phyloP scores from a whole-genome alignment of 306 rosid genomes.

The Fragaria iinumae region DNA sequence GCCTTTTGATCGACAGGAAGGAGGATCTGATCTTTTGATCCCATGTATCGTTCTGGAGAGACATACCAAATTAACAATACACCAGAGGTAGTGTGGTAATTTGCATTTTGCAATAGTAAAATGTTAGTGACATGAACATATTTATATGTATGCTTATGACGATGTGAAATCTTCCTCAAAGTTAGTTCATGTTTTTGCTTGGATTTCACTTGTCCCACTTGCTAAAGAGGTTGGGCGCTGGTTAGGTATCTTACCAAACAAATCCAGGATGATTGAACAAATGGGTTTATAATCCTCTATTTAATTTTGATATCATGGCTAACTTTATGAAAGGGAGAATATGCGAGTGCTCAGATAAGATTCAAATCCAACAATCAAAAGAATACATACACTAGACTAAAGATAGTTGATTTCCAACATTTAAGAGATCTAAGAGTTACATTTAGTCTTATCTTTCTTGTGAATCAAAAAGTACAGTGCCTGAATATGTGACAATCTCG shows the following conservation, averaged over 20 bases:
- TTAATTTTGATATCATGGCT: neutral
- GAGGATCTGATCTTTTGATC: neutral
- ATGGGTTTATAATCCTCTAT: neutral
- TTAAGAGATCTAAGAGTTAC: neutral
- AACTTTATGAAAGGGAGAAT: neutral
- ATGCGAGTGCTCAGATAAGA: neutral
- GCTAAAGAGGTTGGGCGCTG: neutral
- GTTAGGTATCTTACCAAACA: neutral
- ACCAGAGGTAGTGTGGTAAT: neutral
- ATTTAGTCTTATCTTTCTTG: neutral
- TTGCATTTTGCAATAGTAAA: no score
- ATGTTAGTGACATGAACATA: no score
- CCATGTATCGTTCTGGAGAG: neutral
- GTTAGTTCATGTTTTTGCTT: neutral
- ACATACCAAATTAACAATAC: neutral
- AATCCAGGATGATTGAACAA: neutral
- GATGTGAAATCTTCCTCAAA: neutral
- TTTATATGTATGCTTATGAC: neutral
- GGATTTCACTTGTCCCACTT: neutral
- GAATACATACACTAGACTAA: neutral
- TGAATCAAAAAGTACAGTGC: neutral
- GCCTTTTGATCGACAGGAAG: neutral
- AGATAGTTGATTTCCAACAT: neutral
- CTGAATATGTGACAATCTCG: neutral
- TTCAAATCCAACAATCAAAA: neutral